A percentile compares a stretch with the other conserved stretches of the same genome.
Conservation (phyloP, 1,284 basidiomycete genomes). For the Clitocybe nebularis region DNA sequence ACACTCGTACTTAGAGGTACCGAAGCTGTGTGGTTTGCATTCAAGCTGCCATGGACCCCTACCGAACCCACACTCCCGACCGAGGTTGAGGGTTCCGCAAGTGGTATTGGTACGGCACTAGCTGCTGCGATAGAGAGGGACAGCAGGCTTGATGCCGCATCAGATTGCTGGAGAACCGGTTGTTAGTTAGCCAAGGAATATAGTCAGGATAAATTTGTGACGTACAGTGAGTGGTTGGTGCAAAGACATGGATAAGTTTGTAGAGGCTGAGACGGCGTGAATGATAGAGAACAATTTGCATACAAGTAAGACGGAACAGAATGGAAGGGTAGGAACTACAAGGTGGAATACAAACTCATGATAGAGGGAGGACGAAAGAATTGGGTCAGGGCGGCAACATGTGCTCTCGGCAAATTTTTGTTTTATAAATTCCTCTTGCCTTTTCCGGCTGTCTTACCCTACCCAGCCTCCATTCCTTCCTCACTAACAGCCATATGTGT, state of each 20-base stretch:
- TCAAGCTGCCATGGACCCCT: conserved; percentile 13
- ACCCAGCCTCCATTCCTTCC: neutral
- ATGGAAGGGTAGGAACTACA: conserved; percentile 14
- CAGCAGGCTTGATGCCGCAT: conserved; percentile 48
- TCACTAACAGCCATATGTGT: too few relatives aligned
- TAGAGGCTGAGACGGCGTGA: conserved; percentile 7
- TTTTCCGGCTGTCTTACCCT: conserved; percentile 15
- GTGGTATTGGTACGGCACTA: conserved; percentile 42
- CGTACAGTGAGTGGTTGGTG: conserved; percentile 21
- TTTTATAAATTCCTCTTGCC: conserved; percentile 17
- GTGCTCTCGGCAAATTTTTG: conserved; percentile 13
- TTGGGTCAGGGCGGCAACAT: conserved; percentile 23
- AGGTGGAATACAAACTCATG: conserved; percentile 18
- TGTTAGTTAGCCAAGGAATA: conserved; percentile 7
- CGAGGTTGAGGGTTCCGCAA: conserved; percentile 21
- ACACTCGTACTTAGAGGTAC: conserved; percentile 22
- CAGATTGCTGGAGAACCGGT: conserved; percentile 28
- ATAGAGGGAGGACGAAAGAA: conserved; percentile 19
- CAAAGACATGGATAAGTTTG: conserved; percentile 11
- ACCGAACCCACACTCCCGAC: conserved; percentile 18
- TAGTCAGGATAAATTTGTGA: conserved; percentile 10
- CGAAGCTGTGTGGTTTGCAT: conserved; percentile 12
- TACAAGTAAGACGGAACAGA: conserved; percentile 14
- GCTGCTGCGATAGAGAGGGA: conserved; percentile 63
- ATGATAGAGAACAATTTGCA: conserved; percentile 12